Conservation (phyloP, 768 basidiomycete species). For the Hygrophorus russula region DNA sequence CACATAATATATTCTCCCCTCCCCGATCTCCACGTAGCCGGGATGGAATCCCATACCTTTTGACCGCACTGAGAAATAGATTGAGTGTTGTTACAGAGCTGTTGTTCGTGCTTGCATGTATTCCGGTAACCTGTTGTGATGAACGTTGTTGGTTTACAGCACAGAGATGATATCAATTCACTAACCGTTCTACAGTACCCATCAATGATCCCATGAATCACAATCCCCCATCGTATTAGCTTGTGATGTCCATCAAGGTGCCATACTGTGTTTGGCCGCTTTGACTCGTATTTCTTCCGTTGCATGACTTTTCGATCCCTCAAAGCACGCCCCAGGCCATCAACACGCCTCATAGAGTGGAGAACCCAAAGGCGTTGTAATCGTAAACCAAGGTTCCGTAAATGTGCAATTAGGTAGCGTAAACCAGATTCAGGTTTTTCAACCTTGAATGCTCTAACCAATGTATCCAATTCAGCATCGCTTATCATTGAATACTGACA, state of each 20-base stretch:
- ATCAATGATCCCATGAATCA: too few relatives aligned
- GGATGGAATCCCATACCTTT: slow-evolving; percentile 18
- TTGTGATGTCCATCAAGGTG: too few relatives aligned
- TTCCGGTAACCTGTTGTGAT: slow-evolving; percentile 17
- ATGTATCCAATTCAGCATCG: slow-evolving; percentile 3
- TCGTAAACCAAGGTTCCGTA: slow-evolving; percentile 14
- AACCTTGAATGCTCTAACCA: slow-evolving; percentile 1
- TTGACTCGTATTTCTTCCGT: slow-evolving; percentile 10
- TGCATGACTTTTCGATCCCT: slow-evolving; percentile 10
- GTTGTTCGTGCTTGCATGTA: slow-evolving; percentile 19
- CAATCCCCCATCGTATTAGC: too few relatives aligned
- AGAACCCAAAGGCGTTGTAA: slow-evolving; percentile 15
- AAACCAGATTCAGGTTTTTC: slow-evolving; percentile 14
- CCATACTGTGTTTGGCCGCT: slow-evolving; percentile 19
- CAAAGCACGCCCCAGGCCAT: slow-evolving; percentile 15
- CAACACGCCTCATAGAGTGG: slow-evolving; percentile 14
- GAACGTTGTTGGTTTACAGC: too few relatives aligned
- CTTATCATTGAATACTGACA: not conserved
- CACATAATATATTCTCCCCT: slow-evolving; percentile 22
- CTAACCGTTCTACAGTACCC: slow-evolving; percentile 14
- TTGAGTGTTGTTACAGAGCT: slow-evolving; percentile 15
- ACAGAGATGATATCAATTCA: too few relatives aligned
- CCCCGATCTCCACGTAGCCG: slow-evolving; percentile 22
- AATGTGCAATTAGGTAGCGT: slow-evolving; percentile 17
- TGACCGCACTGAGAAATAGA: slow-evolving; percentile 14